Base-by-base conservation (phyloP, 345 rosid genomes). In the Eucalyptus coolabah region DNA sequence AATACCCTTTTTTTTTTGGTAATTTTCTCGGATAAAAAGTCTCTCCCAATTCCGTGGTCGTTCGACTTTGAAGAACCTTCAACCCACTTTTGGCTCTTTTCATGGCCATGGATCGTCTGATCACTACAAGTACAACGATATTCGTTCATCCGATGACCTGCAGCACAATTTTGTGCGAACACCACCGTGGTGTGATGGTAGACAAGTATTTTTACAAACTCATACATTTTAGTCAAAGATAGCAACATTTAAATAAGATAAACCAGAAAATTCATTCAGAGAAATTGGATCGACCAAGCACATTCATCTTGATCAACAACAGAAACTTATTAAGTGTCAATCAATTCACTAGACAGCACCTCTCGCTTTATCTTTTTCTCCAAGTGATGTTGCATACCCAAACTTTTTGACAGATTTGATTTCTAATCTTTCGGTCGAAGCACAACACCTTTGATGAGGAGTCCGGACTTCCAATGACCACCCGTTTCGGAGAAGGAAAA, bases 1-100 rank as follows among this genome's bases (percentile, higher is more conserved):
- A 0, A 50, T 13, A 1, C 50, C 6, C 0, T 14, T 50, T 50
- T 14, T 50, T 50, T 50, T 50, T 50, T 16, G 21, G 54, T 51
- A 51, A 51, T 51, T 17, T 51, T 51, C 54, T 51, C 21, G 0
- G 26, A 2, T 54, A 21, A 54, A 18, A 54, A 8, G 26, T 54
- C 59, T 19, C 59, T 54, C 26, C 26, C 26, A 54, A 21, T 21
- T 54, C 59, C 11, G 59, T 23, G 60, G 2, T 56, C 11, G 63
- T 56, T 56, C 63, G 5, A 56, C 30, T 23, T 56, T 56, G 6
- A 23, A 23, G 24, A 54, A 54, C 59, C 59, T 2, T 18, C 59
- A 21, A 54, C 26, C 26, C 59, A 54, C 2, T 26, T 54, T 54
- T 54, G 59, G 59, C 24, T 56, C 28, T 56, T 56, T 9, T 9